Evolutionary conservation across 352 stramenopile species (phyloP).

Genomic region (Plasmopara muralis): DNA sequence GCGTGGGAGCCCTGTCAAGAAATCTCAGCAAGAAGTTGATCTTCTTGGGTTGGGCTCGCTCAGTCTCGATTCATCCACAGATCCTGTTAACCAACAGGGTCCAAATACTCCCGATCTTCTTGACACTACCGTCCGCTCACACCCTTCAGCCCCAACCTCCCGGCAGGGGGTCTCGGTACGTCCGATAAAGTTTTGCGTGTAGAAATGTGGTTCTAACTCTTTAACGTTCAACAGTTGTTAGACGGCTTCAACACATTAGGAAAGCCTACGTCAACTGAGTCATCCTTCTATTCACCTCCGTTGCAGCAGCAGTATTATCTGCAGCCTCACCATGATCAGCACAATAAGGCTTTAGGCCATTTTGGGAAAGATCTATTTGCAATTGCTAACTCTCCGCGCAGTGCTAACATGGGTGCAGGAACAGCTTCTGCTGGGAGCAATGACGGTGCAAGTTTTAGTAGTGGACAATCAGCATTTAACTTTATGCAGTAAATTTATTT

Average conservation of each 20-base stretch:
- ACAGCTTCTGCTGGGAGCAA: constrained; percentile 5
- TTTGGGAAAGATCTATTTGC: constrained; percentile 84
- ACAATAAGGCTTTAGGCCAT: constrained; percentile 61
- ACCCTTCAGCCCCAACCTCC: constrained; percentile 16
- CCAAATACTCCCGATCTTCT: constrained; percentile 19
- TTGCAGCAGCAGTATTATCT: constrained; percentile 29
- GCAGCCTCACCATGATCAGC: constrained; percentile 37
- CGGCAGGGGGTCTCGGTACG: constrained; percentile 56
- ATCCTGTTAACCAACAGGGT: constrained; percentile 9
- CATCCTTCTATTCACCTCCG: constrained; percentile 28
- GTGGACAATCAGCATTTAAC: constrained; percentile 76
- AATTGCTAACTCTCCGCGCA: constrained; percentile 75
- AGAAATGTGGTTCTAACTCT: not conserved
- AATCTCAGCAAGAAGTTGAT: constrained; percentile 54
- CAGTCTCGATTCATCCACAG: constrained; percentile 33
- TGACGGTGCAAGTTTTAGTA: constrained; percentile 17
- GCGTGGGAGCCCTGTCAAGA: constrained; percentile 15
- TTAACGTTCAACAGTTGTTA: constrained; percentile 19
- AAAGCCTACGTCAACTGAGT: constrained; percentile 28
- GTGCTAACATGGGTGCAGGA: constrained; percentile 15
- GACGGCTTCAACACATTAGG: constrained; percentile 45
- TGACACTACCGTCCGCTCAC: constrained; percentile 16
- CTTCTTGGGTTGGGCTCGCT: constrained; percentile 68
- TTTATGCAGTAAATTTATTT: constrained; percentile 68
- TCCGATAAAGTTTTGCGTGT: constrained; percentile 14